A percentile compares a stretch with the other conserved stretches of the same genome.
Evolutionary conservation across 495 filamentous ascomycete species (phyloP).

Genomic region (Clavariopsis aquatica): DNA sequence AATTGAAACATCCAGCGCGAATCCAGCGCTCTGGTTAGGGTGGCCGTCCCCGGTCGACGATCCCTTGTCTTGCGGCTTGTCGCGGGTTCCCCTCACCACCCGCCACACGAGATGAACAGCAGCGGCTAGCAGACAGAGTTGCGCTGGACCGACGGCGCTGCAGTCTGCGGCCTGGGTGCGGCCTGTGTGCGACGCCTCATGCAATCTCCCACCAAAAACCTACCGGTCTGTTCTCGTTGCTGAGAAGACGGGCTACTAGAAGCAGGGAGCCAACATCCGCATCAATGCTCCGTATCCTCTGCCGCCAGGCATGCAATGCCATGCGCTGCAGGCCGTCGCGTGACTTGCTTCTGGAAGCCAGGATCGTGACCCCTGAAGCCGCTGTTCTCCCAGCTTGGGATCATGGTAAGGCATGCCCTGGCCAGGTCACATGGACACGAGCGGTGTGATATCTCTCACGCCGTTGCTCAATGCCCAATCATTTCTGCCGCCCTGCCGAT

Average conservation of each 20-base stretch:
- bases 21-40: not conserved
- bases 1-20: not conserved
- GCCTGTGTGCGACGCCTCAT: not conserved
- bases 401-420: no score
- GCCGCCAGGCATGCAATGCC: not conserved
- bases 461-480: slow-evolving; percentile 10
- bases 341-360: slow-evolving; percentile 24
- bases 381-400: not conserved
- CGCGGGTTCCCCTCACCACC: not conserved
- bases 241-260: no score
- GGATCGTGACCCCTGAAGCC: slow-evolving; percentile 9
- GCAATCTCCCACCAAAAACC: no score
- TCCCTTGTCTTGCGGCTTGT: not conserved
- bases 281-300: not conserved
- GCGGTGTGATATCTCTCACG: slow-evolving; percentile 22
- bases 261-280: no score
- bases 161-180: not conserved
- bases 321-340: slow-evolving; percentile 22
- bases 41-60: not conserved
- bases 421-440: slow-evolving; percentile 12
- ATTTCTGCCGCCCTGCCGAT: not conserved
- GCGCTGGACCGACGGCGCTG: not conserved
- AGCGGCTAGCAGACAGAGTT: not conserved
- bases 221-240: no score
- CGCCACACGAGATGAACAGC: not conserved